Evolutionary conservation across 1,139 yeast genomes (phyloP).

Genomic region (Scheffersomyces lignicola): DNA sequence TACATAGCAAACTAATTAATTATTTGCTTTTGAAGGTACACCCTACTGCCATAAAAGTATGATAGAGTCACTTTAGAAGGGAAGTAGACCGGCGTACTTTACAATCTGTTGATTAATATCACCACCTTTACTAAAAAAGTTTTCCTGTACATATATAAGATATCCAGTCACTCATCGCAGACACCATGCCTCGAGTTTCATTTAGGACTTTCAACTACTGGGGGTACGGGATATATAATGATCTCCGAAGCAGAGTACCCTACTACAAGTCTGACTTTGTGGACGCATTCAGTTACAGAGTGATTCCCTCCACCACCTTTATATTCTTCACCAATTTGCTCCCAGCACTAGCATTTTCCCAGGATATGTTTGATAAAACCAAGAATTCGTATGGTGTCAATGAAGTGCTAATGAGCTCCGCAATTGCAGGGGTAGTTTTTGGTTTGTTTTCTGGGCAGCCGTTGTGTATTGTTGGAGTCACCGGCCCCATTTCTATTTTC

Average conservation of each 20-base stretch:
- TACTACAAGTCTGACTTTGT: constrained; percentile 73
- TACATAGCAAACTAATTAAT: no score
- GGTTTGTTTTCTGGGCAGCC: constrained; percentile 91
- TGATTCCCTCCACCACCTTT: constrained; percentile 80
- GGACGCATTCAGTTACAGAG: constrained; percentile 84
- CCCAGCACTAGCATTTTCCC: constrained; percentile 96
- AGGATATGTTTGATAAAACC: constrained; percentile 93
- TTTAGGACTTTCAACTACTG: constrained; percentile 21
- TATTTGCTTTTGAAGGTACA: no score
- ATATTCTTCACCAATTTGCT: constrained; percentile 86
- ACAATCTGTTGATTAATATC: no score
- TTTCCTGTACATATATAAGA: no score
- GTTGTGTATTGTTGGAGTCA: constrained; percentile 93
- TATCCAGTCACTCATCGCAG: no score
- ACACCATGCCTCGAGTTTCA: constrained; percentile 5
- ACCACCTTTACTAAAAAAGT: no score
- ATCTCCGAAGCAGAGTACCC: constrained; percentile 58
- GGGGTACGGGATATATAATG: constrained; percentile 60
- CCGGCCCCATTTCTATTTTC: constrained; percentile 92
- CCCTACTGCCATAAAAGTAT: no score
- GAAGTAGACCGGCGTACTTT: no score
- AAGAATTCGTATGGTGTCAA: constrained; percentile 85
- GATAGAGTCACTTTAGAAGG: no score
- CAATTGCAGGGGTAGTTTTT: constrained; percentile 86
- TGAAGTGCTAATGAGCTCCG: constrained; percentile 80